phyloP scores from a whole-genome alignment of 768 basidiomycete genomes.

The Epithele typhae region DNA sequence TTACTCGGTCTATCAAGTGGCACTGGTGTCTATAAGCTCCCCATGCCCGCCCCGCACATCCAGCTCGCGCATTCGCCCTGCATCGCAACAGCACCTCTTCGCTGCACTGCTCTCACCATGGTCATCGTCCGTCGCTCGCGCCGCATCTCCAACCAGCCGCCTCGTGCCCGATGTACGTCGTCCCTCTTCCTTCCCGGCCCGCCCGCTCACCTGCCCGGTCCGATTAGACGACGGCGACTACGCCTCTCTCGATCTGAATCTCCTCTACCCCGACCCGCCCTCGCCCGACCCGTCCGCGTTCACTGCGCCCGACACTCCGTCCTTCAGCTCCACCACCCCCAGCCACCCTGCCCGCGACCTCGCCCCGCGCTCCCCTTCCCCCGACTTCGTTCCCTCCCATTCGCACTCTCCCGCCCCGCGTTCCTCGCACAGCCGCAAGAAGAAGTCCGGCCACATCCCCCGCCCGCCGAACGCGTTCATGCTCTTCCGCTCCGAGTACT shows the following conservation, averaged over 20 bases:
- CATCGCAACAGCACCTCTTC: no score
- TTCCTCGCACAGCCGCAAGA: constrained; percentile 39
- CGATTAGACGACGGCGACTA: constrained; percentile 20
- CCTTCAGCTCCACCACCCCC: constrained; percentile 16
- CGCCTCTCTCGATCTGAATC: constrained; percentile 24
- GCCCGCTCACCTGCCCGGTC: no score
- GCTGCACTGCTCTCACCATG: no score
- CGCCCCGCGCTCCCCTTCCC: constrained; percentile 5
- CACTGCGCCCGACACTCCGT: constrained; percentile 6
- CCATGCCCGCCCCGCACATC: no score
- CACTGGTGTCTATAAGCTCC: constrained; percentile 2
- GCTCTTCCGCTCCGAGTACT: constrained; percentile 68
- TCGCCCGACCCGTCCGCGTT: constrained; percentile 12
- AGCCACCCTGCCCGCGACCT: constrained; percentile 12
- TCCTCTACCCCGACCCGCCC: constrained; percentile 16
- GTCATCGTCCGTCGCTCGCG: constrained; percentile 41
- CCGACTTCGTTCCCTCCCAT: constrained; percentile 6
- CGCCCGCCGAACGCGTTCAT: constrained; percentile 88
- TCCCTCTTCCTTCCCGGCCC: no score
- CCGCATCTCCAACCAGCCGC: constrained; percentile 37
- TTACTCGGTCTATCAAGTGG: constrained; percentile 12
- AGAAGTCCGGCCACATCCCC: constrained; percentile 45
- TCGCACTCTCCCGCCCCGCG: constrained; percentile 24
- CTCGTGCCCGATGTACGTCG: constrained; percentile 28
- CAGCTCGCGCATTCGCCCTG: no score